These are phyloP conservation scores for Hypoxylon sp. DNA, from an alignment of 2,329 filamentous ascomycete genomes.

Conservation along the genomic window DNA sequence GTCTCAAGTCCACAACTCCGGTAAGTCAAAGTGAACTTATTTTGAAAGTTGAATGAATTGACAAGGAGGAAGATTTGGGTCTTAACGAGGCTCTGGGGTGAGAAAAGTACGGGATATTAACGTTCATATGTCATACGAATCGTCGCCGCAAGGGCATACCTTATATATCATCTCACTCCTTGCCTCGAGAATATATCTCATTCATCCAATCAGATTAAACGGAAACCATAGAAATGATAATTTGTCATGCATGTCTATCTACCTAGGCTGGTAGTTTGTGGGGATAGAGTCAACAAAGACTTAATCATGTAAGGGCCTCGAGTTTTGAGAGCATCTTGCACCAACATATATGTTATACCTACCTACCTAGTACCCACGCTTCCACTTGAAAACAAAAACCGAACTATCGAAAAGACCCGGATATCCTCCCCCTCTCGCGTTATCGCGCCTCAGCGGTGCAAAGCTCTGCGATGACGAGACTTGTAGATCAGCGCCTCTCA, in stretches of 20 bases:
- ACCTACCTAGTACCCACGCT: too few relatives aligned
- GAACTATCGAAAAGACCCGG: neutral
- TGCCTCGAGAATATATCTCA: neutral
- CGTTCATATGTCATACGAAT: slow-evolving; percentile 10
- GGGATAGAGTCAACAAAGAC: neutral
- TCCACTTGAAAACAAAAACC: neutral
- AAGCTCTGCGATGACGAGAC: neutral
- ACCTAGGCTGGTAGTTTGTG: too few relatives aligned
- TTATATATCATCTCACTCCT: neutral
- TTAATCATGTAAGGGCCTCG: neutral
- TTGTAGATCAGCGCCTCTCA: neutral
- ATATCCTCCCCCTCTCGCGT: too few relatives aligned
- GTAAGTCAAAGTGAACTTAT: neutral
- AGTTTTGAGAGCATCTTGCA: too few relatives aligned
- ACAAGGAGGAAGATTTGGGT: neutral
- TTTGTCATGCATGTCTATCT: neutral
- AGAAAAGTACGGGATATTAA: neutral
- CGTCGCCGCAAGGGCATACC: neutral
- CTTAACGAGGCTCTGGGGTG: neutral
- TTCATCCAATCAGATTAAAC: neutral
- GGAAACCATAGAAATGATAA: neutral
- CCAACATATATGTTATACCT: neutral
- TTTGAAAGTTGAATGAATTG: neutral
- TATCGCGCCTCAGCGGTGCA: neutral
- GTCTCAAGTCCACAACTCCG: too few relatives aligned